Evolutionary conservation across 306 rosid genomes (phyloP), one percentile per base, ranked within the genome.

Genomic region (Nissolia schottii): DNA sequence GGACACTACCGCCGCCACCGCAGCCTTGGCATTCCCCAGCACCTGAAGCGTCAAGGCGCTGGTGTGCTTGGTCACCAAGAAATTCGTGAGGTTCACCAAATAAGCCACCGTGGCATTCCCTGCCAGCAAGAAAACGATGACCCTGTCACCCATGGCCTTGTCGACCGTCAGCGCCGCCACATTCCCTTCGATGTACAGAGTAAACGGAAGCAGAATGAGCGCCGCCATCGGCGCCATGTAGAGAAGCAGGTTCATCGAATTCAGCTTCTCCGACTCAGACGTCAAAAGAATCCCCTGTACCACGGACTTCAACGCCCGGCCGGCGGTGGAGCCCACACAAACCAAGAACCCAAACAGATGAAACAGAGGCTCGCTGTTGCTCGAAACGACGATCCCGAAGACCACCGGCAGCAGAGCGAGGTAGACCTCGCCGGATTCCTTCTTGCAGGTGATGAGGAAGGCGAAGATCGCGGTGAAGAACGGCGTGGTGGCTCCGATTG

Each of bases 21-120:
- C 96, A 2, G 96, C 97, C 73, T 93, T 93, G 0, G 97, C 98
- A 72, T 93, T 93, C 3, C 98, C 98, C 46, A 93, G 77, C 12
- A 93, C 98, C 79, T 93, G 98, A 51, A 93, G 64, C 0, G 98
- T 93, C 84, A 93, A 70, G 0, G 98, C 98, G 37, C 98, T 93
- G 0, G 98, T 93, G 73, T 93, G 97, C 25, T 93, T 93, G n/a
- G 98, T 93, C 4, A 93, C 98, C 73, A 93, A 28, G 67, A 93
- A 93, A n/a, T 45, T 45, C 22, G 51, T 45, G 15, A 45, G 19
- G 51, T 45, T 45, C 51, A 45, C 51, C 51, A 91, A 71, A 71
- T 93, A 93, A 11, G 98, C 98, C n/a, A 93, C 94, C 5, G 98
- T 93, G 1, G 97, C 98, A 48, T 93, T 93, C 79, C 97, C 98